Percentiles rank a stretch among this genome's conserved stretches.
phyloP scores from a whole-genome alignment of 768 basidiomycete species.

The Kwoniella mangroviensis region DNA sequence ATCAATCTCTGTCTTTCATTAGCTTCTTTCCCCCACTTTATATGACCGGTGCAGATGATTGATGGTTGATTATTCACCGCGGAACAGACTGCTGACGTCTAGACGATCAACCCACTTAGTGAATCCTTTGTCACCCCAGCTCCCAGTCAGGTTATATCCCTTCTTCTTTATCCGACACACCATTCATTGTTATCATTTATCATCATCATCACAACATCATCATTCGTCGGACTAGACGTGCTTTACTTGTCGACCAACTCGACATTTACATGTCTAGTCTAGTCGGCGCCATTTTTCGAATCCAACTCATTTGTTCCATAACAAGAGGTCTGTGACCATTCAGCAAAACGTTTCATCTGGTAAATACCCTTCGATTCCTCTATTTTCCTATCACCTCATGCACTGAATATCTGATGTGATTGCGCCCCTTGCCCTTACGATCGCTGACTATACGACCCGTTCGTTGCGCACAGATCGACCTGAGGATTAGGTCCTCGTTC shows the following conservation, averaged over 20 bases:
- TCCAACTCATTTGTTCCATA: neutral
- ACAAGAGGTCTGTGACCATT: conserved; percentile 24
- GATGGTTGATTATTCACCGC: neutral
- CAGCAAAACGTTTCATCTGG: neutral
- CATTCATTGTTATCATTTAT: neutral
- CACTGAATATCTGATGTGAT: neutral
- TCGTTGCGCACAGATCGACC: conserved; percentile 3
- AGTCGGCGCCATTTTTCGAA: neutral
- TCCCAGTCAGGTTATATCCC: neutral
- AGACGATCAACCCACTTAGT: neutral
- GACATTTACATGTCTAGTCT: conserved; percentile 10
- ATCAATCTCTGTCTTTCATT: neutral
- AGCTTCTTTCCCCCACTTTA: conserved; percentile 7
- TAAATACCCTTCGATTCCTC: neutral
- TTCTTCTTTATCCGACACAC: conserved; percentile 19
- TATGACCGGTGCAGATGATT: neutral
- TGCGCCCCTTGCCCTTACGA: neutral
- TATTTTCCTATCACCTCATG: neutral
- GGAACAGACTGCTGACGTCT: conserved; percentile 11
- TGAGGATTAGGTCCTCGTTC: neutral
- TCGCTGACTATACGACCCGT: neutral
- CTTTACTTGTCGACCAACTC: conserved; percentile 21
- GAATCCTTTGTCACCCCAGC: conserved; percentile 4
- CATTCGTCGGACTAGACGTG: neutral
- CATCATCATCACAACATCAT: conserved; percentile 14